Base-by-base conservation (phyloP, 2,329 filamentous ascomycete genomes). In the Chaetomiaceae sp. region DNA sequence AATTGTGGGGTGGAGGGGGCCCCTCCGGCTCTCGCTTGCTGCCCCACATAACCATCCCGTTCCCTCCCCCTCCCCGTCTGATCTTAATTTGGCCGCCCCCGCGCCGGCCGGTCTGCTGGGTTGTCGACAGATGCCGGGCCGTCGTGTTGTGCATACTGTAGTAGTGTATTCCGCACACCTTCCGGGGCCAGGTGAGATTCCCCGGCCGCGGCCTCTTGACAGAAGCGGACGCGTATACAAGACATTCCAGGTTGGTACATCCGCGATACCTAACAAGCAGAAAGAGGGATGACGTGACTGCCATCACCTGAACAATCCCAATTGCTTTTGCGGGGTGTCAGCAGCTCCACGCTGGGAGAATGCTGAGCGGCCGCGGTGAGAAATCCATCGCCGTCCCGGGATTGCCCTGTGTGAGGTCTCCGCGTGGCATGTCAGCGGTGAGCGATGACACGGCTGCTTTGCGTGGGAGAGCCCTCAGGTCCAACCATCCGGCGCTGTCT, bases 401-500 rank as follows among this genome's bases (percentile, higher is more conserved):
- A 4, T 46, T 10, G 42, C 34, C 46, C 40, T 42, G 33, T 50
- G 47, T 46, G 23, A 41, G 47, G 40, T 30, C 23, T 50, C 51
- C 39, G 42, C 47, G 47, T 54, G 51, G 43, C 47, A 31, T 43
- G 25, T 47, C 25, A 50, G 51, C 47, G 50, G 53, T 25, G 9
- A 35, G 21, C 41, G 25, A 13, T 20, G 10, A n/a, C 35, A n/a
- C 34, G 23, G 52, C 27, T 23, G 31, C 41, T 51, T 40, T 33
- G 19, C 19, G 39, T 23, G 41, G 27, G n/a, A 39, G 35, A 37
- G 14, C 5, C 43, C 46, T 43, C 13, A 30, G 4, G 31, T 35
- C 40, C 38, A 53, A 27, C 38, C 50, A 17, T 33, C 41, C 39
- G n/a, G 43, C 38, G 38, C 33, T 25, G 34, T 12, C 25, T 25